Evolutionary conservation across 208 protist species (phyloP).

Genomic region (Blastocrithidia nonstop): DNA sequence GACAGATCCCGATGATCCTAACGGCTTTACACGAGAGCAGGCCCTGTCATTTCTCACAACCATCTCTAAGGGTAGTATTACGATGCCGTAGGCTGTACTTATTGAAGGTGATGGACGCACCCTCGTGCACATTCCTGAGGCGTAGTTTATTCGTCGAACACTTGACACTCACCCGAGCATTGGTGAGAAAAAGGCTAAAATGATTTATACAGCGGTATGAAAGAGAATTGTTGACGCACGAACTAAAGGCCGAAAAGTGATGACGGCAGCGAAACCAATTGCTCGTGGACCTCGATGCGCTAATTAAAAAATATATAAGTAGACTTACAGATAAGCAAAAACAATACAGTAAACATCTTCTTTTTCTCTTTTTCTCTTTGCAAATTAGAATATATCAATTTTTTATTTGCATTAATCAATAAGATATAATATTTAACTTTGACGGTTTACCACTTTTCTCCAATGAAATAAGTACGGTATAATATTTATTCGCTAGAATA

Average conservation of each 20-base stretch:
- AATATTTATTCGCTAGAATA: conserved; percentile 8
- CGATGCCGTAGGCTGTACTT: conserved; percentile 53
- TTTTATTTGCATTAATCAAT: no score
- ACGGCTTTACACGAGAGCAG: conserved; percentile 58
- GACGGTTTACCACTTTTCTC: no score
- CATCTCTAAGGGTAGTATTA: conserved; percentile 39
- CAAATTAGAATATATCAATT: not conserved
- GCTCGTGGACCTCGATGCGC: conserved; percentile 46
- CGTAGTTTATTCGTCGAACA: conserved; percentile 68
- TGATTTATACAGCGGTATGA: conserved; percentile 79
- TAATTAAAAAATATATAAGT: conserved; percentile 13
- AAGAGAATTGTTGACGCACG: conserved; percentile 75
- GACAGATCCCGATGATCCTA: conserved; percentile 64
- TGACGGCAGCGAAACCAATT: conserved; percentile 57
- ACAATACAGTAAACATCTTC: conserved; percentile 1
- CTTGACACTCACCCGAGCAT: conserved; percentile 53
- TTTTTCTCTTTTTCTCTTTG: conserved; percentile 2
- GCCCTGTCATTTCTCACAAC: conserved; percentile 50
- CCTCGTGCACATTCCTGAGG: conserved; percentile 80
- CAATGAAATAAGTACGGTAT: not conserved
- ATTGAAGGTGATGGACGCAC: conserved; percentile 78
- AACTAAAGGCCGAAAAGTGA: conserved; percentile 75
- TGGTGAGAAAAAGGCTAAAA: conserved; percentile 68
- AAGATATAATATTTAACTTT: no score
- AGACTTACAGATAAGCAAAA: not conserved